Percentiles rank a stretch among this genome's conserved stretches.
These are phyloP conservation scores for Colletotrichum sp. DNA, from an alignment of 2,329 filamentous ascomycete genomes.

Conservation along the genomic window DNA sequence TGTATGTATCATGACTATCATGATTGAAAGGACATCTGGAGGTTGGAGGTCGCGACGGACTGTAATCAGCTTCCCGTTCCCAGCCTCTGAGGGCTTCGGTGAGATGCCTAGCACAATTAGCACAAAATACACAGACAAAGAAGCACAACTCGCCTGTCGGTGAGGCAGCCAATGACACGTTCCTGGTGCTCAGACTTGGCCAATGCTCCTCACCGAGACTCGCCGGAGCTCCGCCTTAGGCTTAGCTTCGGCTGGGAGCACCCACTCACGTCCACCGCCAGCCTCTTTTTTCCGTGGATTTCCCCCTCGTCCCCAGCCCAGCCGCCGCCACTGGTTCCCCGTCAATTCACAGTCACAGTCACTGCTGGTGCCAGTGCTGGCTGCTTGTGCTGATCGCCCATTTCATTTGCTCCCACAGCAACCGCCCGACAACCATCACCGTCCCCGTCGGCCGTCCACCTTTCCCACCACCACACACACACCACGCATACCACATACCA, in stretches of 20 bases:
- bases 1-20: neutral
- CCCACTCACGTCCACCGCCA: neutral
- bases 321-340: neutral
- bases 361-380: neutral
- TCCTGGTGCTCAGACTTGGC: neutral
- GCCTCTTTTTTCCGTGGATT: slow-evolving; percentile 6
- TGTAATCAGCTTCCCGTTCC: neutral
- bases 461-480: neutral
- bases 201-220: neutral
- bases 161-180: neutral
- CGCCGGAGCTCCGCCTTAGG: neutral
- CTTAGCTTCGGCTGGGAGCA: neutral
- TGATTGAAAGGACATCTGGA: neutral
- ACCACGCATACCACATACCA: neutral
- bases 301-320: neutral
- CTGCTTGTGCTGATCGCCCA: neutral
- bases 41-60: neutral
- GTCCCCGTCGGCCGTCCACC: neutral
- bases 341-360: neutral
- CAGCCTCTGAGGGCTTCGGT: neutral
- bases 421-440: slow-evolving; percentile 21
- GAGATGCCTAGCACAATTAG: neutral
- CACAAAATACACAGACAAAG: neutral
- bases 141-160: neutral
- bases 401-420: slow-evolving; percentile 23